phyloP scores from a whole-genome alignment of 352 stramenopile species.

The Phytophthora capsici region DNA sequence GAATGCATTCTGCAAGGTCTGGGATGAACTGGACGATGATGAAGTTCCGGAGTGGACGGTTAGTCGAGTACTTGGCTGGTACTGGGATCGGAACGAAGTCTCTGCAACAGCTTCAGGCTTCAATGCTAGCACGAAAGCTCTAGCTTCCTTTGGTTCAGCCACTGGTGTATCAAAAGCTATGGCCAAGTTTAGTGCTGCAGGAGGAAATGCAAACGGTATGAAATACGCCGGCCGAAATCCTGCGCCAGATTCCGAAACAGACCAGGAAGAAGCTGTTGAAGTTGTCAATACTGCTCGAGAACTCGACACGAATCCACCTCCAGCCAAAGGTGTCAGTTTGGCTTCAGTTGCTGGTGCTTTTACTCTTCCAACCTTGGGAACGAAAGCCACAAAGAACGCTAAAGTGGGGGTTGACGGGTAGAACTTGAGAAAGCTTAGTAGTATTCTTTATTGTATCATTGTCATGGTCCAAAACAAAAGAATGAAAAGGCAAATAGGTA shows the following conservation, averaged over 20 bases:
- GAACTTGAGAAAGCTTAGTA: conserved; percentile 18
- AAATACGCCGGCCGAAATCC: conserved; percentile 24
- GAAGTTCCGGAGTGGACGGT: conserved; percentile 51
- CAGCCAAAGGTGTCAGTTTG: conserved; percentile 4
- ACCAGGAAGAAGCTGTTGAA: conserved; percentile 43
- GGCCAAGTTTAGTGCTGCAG: conserved; percentile 28
- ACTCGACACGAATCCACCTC: conserved; percentile 25
- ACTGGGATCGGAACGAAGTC: conserved; percentile 54
- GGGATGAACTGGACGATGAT: conserved; percentile 43
- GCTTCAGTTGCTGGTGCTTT: conserved; percentile 22
- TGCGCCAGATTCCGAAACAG: conserved; percentile 16
- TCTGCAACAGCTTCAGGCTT: conserved; percentile 25
- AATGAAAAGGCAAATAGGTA: conserved; percentile 30
- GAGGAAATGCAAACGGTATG: conserved; percentile 19
- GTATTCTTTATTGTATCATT: conserved; percentile 48
- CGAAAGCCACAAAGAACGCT: conserved; percentile 15
- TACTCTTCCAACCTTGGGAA: conserved; percentile 22
- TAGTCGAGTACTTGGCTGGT: conserved; percentile 57
- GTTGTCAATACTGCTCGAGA: conserved; percentile 52
- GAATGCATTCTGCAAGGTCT: conserved; percentile 46
- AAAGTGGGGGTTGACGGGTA: conserved; percentile 43
- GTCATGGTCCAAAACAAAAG: conserved; percentile 27
- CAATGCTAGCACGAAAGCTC: conserved; percentile 23
- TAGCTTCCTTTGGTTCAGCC: conserved; percentile 32
- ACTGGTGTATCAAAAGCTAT: conserved; percentile 34